phyloP scores from a whole-genome alignment of 1,139 yeast genomes.

The Wickerhamiella infanticola region DNA sequence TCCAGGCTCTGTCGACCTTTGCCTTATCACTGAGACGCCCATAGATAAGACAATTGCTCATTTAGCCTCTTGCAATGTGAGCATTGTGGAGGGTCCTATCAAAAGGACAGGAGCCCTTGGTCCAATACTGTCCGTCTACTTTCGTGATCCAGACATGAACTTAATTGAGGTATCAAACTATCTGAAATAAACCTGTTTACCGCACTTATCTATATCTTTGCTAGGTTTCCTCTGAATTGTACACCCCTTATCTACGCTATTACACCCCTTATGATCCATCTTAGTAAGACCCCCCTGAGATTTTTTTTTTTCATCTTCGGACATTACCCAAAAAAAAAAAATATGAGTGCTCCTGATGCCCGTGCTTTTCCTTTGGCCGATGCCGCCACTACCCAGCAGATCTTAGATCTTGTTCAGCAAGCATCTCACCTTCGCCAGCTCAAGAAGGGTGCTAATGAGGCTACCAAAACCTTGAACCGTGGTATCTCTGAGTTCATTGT shows the following conservation, averaged over 20 bases:
- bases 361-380: conserved; percentile 97
- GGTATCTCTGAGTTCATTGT: conserved; percentile 98
- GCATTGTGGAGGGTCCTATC: not conserved
- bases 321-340: not conserved
- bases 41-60: not conserved
- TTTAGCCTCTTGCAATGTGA: not conserved
- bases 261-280: too few species aligned
- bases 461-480: conserved; percentile 98
- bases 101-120: not conserved
- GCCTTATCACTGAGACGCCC: not conserved
- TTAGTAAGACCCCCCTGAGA: not conserved
- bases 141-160: not conserved
- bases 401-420: conserved; percentile 95
- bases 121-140: not conserved
- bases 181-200: not conserved
- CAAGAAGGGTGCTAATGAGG: conserved; percentile 99
- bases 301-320: not conserved
- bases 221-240: too few species aligned
- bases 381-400: conserved; percentile 87
- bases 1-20: not conserved
- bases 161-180: not conserved
- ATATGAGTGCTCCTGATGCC: conserved; percentile 20
- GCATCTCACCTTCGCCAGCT: conserved; percentile 96
- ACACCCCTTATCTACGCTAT: too few species aligned
- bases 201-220: too few species aligned